Evolutionary conservation across 192 early-diverging fungal species (phyloP).

Genomic region (Backusella luteola): DNA sequence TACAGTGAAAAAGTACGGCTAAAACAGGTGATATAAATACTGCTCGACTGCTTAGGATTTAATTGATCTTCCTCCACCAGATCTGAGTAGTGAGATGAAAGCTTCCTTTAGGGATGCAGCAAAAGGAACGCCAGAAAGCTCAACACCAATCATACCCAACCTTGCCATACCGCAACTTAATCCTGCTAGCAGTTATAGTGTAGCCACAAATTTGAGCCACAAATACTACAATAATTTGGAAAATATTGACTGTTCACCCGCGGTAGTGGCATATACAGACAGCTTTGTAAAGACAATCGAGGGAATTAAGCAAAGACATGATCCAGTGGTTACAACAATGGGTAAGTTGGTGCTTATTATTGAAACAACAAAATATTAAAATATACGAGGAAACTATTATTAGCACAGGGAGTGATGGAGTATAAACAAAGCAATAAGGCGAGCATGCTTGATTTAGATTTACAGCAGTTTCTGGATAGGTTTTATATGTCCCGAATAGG

Average conservation of each 20-base stretch:
- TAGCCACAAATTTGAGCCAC: constrained; percentile 42
- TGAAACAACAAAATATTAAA: background rate
- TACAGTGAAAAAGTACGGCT: background rate
- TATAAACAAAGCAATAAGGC: constrained; percentile 65
- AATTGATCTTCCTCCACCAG: constrained; percentile 30
- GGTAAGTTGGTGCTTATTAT: constrained; percentile 35
- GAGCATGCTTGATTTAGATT: constrained; percentile 58
- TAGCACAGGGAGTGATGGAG: constrained; percentile 90
- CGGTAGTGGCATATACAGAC: constrained; percentile 74
- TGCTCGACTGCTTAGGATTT: constrained; percentile 25
- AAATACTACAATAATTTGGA: constrained; percentile 58
- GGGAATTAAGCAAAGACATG: constrained; percentile 87
- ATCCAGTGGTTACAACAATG: constrained; percentile 86
- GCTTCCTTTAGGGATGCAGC: background rate
- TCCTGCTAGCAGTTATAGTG: background rate
- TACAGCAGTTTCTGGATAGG: constrained; percentile 90
- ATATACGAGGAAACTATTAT: constrained; percentile 10
- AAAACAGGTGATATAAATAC: background rate
- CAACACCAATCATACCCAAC: constrained; percentile 48
- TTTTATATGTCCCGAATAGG: constrained; percentile 97
- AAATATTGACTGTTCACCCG: constrained; percentile 57
- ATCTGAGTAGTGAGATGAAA: constrained; percentile 15
- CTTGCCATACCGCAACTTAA: constrained; percentile 30
- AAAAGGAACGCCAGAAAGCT: background rate
- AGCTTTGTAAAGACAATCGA: constrained; percentile 88